phyloP scores from a whole-genome alignment of 495 filamentous ascomycete species.

The Pseudomonodictys pantanalensis region DNA sequence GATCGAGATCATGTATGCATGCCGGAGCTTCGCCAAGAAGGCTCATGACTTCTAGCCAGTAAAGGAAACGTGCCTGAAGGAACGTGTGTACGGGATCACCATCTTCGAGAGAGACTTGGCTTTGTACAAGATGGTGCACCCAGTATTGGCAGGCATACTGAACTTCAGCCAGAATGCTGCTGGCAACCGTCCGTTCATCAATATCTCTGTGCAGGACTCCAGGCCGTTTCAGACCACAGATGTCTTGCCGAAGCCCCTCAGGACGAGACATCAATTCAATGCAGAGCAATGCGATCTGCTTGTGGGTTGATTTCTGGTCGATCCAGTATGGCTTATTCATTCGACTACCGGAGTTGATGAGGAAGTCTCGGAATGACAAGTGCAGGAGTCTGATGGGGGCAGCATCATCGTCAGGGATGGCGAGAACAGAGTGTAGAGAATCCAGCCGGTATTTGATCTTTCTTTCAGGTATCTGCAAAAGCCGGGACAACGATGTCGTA shows the following conservation, averaged over 20 bases:
- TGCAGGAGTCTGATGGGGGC: conserved; percentile 46
- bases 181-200: conserved; percentile 47
- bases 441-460: conserved; percentile 29
- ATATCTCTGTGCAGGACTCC: conserved; percentile 31
- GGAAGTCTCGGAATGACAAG: conserved; percentile 53
- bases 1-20: not conserved
- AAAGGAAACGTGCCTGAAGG: conserved; percentile 45
- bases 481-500: conserved; percentile 30
- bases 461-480: conserved; percentile 24
- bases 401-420: conserved; percentile 36
- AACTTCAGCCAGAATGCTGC: conserved; percentile 43
- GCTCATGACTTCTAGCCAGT: conserved; percentile 47
- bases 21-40: conserved; percentile 33
- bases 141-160: conserved; percentile 44
- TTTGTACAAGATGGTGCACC: conserved; percentile 47
- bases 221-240: conserved; percentile 39
- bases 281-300: conserved; percentile 39
- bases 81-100: conserved; percentile 37
- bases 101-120: conserved; percentile 30
- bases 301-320: conserved; percentile 41
- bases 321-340: conserved; percentile 41
- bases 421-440: conserved; percentile 42
- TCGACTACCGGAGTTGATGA: conserved; percentile 40
- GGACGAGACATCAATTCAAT: conserved; percentile 37
- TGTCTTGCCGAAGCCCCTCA: conserved; percentile 39